Percentiles rank a stretch among this genome's conserved stretches.
Conservation (phyloP, 1,139 yeast genomes). For the Arxiozyma heterogenica region DNA sequence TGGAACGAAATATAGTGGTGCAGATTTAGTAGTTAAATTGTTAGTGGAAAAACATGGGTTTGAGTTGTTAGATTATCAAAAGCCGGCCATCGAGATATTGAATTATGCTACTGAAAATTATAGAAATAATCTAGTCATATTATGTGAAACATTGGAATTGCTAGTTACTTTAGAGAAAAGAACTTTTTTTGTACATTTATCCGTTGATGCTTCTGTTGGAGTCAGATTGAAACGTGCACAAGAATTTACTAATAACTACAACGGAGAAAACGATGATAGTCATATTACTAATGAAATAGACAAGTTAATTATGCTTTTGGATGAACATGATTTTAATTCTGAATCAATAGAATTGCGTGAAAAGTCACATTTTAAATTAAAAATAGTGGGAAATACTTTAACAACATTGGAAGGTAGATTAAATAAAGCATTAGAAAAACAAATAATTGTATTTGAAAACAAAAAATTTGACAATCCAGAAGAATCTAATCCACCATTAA, state of each 20-base stretch:
- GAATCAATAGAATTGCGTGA: conserved; percentile 18
- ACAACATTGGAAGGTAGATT: conserved; percentile 8
- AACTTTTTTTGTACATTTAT: conserved; percentile 78
- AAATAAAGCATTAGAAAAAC: conserved; percentile 10
- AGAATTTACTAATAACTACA: conserved; percentile 6
- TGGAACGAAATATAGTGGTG: conserved; percentile 24
- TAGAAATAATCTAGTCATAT: conserved; percentile 53
- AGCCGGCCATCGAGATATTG: conserved; percentile 39
- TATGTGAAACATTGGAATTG: conserved; percentile 37
- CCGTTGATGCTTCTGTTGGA: conserved; percentile 65
- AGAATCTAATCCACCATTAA: conserved; percentile 41
- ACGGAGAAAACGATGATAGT: not conserved
- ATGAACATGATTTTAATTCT: conserved; percentile 14
- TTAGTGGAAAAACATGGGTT: conserved; percentile 17
- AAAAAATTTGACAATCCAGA: conserved; percentile 6
- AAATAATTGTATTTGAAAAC: conserved; percentile 12
- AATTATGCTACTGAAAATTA: conserved; percentile 64
- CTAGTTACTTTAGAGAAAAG: conserved; percentile 52
- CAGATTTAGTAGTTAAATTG: conserved; percentile 14
- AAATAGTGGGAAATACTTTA: conserved; percentile 7
- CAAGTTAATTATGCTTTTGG: conserved; percentile 11
- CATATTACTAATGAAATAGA: not conserved
- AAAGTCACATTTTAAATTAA: conserved; percentile 20
- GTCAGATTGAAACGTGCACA: conserved; percentile 45
- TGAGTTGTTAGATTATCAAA: conserved; percentile 19